These are phyloP conservation scores for Vigna radiata DNA, from an alignment of 306 rosid species.

Conservation along the genomic window DNA sequence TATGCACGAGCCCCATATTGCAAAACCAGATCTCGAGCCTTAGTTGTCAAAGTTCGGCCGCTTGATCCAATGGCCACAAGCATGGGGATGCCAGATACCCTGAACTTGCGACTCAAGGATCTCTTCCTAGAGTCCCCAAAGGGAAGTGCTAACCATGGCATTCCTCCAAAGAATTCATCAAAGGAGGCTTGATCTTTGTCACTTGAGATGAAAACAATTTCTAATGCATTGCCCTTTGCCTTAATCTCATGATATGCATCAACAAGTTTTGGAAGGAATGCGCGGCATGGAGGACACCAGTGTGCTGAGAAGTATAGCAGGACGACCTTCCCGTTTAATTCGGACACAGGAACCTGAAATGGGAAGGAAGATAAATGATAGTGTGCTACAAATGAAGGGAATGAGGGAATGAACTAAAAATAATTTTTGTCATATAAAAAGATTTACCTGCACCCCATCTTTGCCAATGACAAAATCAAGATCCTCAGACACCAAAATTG, in stretches of 20 bases:
- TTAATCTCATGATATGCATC: slow-evolving; percentile 70
- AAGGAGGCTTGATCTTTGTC: slow-evolving; percentile 71
- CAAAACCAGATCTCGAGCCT: slow-evolving; percentile 56
- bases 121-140: slow-evolving; percentile 74
- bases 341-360: slow-evolving; percentile 69
- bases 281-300: slow-evolving; percentile 85
- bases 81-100: slow-evolving; percentile 68
- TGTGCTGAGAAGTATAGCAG: slow-evolving; percentile 90
- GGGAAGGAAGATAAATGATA: background rate
- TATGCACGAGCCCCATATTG: slow-evolving; percentile 70
- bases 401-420: background rate
- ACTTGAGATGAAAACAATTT: slow-evolving; percentile 77
- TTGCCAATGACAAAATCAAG: slow-evolving; percentile 60
- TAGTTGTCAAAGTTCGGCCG: slow-evolving; percentile 69
- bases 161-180: slow-evolving; percentile 62
- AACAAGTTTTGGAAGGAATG: slow-evolving; percentile 72
- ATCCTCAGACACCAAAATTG: slow-evolving; percentile 63
- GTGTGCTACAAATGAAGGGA: slow-evolving; percentile 3
- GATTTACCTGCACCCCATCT: slow-evolving; percentile 63
- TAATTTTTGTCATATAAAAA: background rate
- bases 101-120: slow-evolving; percentile 61
- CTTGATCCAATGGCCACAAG: slow-evolving; percentile 67
- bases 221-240: slow-evolving; percentile 62
- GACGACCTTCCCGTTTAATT: slow-evolving; percentile 69
- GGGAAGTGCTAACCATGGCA: slow-evolving; percentile 95